Base-by-base conservation (phyloP, 1,284 basidiomycete species). In the Ustilago xerochloae region DNA sequence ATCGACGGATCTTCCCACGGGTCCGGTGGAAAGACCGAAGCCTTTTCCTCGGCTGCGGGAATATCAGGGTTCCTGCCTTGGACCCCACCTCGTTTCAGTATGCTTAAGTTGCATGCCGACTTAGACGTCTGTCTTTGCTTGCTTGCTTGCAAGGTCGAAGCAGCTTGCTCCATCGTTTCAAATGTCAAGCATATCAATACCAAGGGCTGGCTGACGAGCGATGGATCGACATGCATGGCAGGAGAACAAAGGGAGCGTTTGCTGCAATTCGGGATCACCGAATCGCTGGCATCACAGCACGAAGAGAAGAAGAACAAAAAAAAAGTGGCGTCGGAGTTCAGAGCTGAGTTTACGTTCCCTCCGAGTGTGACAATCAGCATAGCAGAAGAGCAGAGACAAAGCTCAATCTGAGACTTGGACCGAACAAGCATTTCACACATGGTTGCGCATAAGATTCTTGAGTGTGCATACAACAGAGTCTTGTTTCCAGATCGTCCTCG, bases 1-100 rank as follows among this genome's bases (percentile, higher is more conserved):
- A 53, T 41, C 50, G 35, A 41, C 59, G 29, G 28, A 52, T 46
- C 41, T 60, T 60, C 57, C 41, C 57, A 60, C 57, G 49, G 30
- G 32, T 30, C 46, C 55, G 55, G 35, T 46, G 38, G 20, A 47
- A 46, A n/a, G 39, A 33, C 48, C 33, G 49, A 51, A 51, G 35
- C 49, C n/a, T 43, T 43, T 24, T 43, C 41, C 41, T 26, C 41
- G 41, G 41, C 41, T 43, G 41, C n/a, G n/a, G n/a, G n/a, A n/a
- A n/a, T n/a, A n/a, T n/a, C n/a, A n/a, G n/a, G n/a, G n/a, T n/a
- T n/a, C n/a, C n/a, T n/a, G n/a, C n/a, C n/a, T n/a, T n/a, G n/a
- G n/a, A n/a, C n/a, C n/a, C n/a, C n/a, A n/a, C n/a, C n/a, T n/a
- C n/a, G n/a, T n/a, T n/a, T n/a, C n/a, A n/a, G n/a, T n/a, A n/a